phyloP scores from a whole-genome alignment of 345 rosid genomes.

The Gossypium longicalyx region DNA sequence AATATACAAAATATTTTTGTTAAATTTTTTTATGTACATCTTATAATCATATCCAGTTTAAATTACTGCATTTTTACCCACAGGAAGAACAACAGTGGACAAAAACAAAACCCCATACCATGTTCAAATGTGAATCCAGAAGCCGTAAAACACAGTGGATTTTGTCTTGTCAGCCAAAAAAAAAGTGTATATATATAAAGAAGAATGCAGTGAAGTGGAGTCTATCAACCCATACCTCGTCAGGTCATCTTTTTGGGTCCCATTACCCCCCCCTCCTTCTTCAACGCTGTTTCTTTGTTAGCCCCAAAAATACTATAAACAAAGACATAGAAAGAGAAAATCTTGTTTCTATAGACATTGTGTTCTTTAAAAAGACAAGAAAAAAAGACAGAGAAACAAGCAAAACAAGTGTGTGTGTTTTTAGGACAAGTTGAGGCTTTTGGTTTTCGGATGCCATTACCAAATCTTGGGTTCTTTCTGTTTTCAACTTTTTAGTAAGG shows the following conservation, averaged over 20 bases:
- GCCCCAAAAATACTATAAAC: neutral
- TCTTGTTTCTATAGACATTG: slow-evolving; percentile 10
- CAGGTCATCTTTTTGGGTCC: slow-evolving; percentile 35
- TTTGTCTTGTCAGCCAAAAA: neutral
- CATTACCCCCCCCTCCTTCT: neutral
- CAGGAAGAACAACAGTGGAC: slow-evolving; percentile 20
- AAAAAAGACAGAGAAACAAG: neutral
- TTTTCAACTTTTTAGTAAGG: slow-evolving; percentile 20
- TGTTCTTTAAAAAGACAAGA: slow-evolving; percentile 23
- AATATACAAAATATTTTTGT: no score
- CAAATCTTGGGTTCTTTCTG: neutral
- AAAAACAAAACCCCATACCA: slow-evolving; percentile 24
- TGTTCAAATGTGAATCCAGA: slow-evolving; percentile 31
- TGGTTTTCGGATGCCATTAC: slow-evolving; percentile 2
- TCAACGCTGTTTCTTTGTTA: slow-evolving; percentile 7
- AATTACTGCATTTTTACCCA: neutral
- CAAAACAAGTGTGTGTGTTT: neutral
- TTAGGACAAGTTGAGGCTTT: slow-evolving; percentile 10
- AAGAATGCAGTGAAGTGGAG: slow-evolving; percentile 7
- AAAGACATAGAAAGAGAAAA: slow-evolving; percentile 18
- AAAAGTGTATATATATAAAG: neutral
- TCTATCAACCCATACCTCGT: slow-evolving; percentile 51
- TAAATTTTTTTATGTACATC: no score
- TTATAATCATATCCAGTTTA: neutral
- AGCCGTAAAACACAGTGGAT: slow-evolving; percentile 14